Evolutionary conservation across 2,329 filamentous ascomycete genomes (phyloP).

Genomic region (Madurella mycetomatis): DNA sequence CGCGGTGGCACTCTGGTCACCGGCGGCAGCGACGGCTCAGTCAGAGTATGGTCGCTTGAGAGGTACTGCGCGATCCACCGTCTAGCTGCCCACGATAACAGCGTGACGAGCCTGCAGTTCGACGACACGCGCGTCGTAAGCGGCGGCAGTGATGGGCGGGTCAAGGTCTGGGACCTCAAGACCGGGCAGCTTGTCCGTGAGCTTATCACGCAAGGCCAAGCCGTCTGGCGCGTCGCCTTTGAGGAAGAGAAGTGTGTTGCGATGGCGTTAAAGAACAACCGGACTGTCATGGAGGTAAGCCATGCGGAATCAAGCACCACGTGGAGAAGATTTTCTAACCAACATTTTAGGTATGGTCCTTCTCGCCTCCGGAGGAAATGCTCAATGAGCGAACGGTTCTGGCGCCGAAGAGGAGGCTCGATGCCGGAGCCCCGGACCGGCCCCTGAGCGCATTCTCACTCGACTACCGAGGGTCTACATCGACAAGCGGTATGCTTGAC

Average conservation of each 20-base stretch:
- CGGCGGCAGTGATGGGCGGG: conserved; percentile 92
- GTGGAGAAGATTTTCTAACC: conserved; percentile 27
- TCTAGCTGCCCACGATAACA: conserved; percentile 94
- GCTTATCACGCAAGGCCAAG: conserved; percentile 84
- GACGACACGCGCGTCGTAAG: conserved; percentile 94
- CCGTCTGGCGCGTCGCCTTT: conserved; percentile 96
- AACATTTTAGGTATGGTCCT: conserved; percentile 75
- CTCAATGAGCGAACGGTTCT: conserved; percentile 51
- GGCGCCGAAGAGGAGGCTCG: conserved; percentile 43
- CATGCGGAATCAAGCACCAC: conserved; percentile 7
- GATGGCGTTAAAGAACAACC: conserved; percentile 76
- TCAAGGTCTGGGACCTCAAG: conserved; percentile 97
- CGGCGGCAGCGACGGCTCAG: conserved; percentile 91
- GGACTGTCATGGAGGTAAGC: conserved; percentile 95
- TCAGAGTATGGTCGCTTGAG: conserved; percentile 91
- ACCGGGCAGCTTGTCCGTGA: conserved; percentile 87
- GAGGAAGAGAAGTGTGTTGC: conserved; percentile 98
- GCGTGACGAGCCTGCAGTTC: conserved; percentile 95
- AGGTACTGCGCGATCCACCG: conserved; percentile 90
- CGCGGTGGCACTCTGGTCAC: conserved; percentile 91
- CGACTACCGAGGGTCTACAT: conserved; percentile 36
- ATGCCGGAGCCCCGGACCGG: conserved; percentile 41
- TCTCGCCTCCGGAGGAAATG: conserved; percentile 76
- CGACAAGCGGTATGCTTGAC: conserved; percentile 38
- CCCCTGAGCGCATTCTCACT: conserved; percentile 49